Base-by-base conservation (phyloP, 2,329 filamentous ascomycete genomes). In the Salinomyces thailandicus region DNA sequence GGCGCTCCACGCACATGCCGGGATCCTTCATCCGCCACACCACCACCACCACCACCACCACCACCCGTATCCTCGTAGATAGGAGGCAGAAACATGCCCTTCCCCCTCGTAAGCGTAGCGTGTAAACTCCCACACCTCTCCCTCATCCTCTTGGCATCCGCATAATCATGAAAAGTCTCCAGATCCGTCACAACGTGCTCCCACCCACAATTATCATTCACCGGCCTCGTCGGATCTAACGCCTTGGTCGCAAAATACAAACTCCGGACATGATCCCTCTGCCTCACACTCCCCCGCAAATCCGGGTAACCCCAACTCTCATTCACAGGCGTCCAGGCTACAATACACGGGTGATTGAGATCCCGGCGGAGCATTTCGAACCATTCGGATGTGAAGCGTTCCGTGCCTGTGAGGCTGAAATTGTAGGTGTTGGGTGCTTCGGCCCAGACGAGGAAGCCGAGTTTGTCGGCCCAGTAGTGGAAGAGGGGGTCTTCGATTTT, bases 181-280 rank as follows among this genome's bases (percentile, higher is more conserved):
- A 81, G 59, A 46, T 81, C 77, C 0, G 73, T 77, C 8, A 64
- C 48, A 5, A 81, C 75, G 44, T 81, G 77, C 50, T 81, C 76
- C 78, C 78, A 81, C 20, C 78, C 78, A 45, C 77, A 81, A 55
- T 82, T 81, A 54, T 81, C 77, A 49, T 81, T 82, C 50, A 82
- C 67, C 12, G 75, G 75, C 5, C 78, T 62, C 0, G 72, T 79
- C 1, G 72, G 66, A 44, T 82, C 78, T 2, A 81, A 63, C 0
- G 67, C 66, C 49, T 79, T 81, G 7, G 78, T 81, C 39, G 71
- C 53, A 47, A 75, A 75, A 52, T 81, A 81, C 2, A 81, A 63
- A 12, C 69, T 66, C 14, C 75, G 69, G 32, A 81, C 68, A 47
- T 81, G 78, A 48, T 79, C 71, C 11, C 77, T 66, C 55, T 82